Conservation (phyloP, 805 yeast species). For the Metschnikowia drakensbergensis region DNA sequence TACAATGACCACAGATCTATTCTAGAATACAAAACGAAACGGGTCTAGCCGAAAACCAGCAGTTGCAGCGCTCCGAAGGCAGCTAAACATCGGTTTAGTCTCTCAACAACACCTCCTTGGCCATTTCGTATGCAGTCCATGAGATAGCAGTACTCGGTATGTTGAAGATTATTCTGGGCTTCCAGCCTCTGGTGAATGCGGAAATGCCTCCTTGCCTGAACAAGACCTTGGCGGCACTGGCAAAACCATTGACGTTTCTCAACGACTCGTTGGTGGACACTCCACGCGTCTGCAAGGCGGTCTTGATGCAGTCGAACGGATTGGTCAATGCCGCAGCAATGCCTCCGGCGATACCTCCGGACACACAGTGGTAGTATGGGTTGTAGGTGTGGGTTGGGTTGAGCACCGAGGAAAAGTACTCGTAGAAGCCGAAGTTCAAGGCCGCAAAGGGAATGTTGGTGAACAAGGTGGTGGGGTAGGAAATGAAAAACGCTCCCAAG, state of each 20-base stretch:
- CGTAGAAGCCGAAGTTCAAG: constrained; percentile 88
- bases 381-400: constrained; percentile 79
- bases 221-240: constrained; percentile 66
- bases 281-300: constrained; percentile 82
- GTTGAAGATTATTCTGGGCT: constrained; percentile 87
- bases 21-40: constrained; percentile 1
- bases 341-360: constrained; percentile 94
- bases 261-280: constrained; percentile 45
- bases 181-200: constrained; percentile 80
- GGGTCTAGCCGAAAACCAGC: not conserved
- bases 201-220: constrained; percentile 53
- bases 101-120: constrained; percentile 61
- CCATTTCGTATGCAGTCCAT: constrained; percentile 98
- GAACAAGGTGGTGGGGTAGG: constrained; percentile 89
- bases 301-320: constrained; percentile 91
- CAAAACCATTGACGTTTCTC: constrained; percentile 59
- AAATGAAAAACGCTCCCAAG: constrained; percentile 75
- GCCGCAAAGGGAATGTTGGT: constrained; percentile 96
- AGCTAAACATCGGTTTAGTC: constrained; percentile 7
- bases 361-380: constrained; percentile 85
- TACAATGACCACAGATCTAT: constrained; percentile 3
- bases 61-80: not conserved
- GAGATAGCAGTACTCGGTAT: constrained; percentile 96
- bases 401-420: constrained; percentile 68
- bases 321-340: constrained; percentile 92